Conservation (phyloP, 164 flowering plant genomes). For the Vitis cinerea region DNA sequence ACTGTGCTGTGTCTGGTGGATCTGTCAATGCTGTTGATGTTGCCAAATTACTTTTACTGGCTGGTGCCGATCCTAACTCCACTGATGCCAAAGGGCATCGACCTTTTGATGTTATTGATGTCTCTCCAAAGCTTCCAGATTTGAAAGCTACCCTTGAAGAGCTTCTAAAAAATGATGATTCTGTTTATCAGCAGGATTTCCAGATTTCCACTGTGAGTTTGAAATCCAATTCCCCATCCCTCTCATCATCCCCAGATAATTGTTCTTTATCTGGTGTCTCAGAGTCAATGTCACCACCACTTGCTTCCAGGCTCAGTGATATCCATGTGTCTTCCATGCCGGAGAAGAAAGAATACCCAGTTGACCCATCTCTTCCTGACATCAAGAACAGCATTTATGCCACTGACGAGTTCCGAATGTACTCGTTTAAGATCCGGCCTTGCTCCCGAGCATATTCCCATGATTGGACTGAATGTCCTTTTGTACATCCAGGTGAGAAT, state of each 20-base stretch:
- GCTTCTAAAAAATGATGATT: constrained; percentile 19
- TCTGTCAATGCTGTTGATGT: constrained; percentile 33
- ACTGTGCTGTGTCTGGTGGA: constrained; percentile 61
- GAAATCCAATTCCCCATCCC: constrained; percentile 27
- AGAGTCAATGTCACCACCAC: constrained; percentile 20
- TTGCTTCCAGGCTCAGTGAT: constrained; percentile 20
- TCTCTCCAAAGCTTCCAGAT: constrained; percentile 30
- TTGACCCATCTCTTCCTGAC: constrained; percentile 63
- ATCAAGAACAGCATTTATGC: constrained; percentile 58
- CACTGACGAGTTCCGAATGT: constrained; percentile 70
- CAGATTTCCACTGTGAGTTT: constrained; percentile 17
- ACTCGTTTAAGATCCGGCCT: constrained; percentile 58
- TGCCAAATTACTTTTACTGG: constrained; percentile 40
- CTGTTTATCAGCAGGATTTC: constrained; percentile 13
- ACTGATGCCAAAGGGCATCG: constrained; percentile 34
- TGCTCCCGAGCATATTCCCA: constrained; percentile 72
- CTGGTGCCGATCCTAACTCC: constrained; percentile 39
- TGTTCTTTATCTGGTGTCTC: constrained; percentile 27
- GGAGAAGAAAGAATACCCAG: constrained; percentile 60
- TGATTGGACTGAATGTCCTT: constrained; percentile 80
- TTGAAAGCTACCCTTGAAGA: constrained; percentile 30
- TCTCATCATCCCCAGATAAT: constrained; percentile 31
- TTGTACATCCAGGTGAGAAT: constrained; percentile 74
- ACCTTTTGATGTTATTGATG: constrained; percentile 50
- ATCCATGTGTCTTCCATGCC: constrained; percentile 9